Evolutionary conservation across 306 rosid genomes (phyloP), one percentile per base, ranked within the genome.

Genomic region (Cicer cuneatum): DNA sequence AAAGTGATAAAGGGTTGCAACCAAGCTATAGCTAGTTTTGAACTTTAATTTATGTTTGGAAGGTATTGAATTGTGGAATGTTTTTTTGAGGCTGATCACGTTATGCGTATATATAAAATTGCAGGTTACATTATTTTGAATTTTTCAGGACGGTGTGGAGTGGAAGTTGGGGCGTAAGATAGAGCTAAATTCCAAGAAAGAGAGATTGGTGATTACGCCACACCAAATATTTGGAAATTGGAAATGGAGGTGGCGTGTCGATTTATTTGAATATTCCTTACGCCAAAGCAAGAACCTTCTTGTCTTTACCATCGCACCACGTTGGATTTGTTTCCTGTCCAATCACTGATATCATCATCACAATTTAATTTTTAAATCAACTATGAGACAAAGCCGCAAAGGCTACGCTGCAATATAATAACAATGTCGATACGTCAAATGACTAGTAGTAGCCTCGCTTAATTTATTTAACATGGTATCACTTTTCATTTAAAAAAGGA

Each of bases 81-180:
- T 45, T 4, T 24, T 7, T 45, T 16, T 58, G 52, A 42, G 18
- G 49, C 33, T 8, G 73, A 66, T 14, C 8, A 10, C 2, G 13
- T 46, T 14, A 8, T 49, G 18, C 9, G 7, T 53, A n/a, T 66
- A 47, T 70, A 73, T 29, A 60, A 58, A 40, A 11, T 40, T 16
- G 48, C 13, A 7, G 14, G 67, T 72, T 77, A 5, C 16, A 18
- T 64, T 10, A 41, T 10, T 40, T 14, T 1, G 41, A 42, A 40
- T 66, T 66, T 42, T 11, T 43, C 1, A 11, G 38, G 80, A 58
- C 70, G 78, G 78, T 81, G 81, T 81, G 81, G 81, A 76, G 85
- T 71, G 76, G 71, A 66, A 40, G 43, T 38, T 57, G 33, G 46
- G 75, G 71, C 38, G 51, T 39, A 48, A 46, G 56, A 24, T 1